These are phyloP conservation scores for Zymoseptoria ardabiliae DNA, from an alignment of 2,329 filamentous ascomycete genomes.

Conservation along the genomic window DNA sequence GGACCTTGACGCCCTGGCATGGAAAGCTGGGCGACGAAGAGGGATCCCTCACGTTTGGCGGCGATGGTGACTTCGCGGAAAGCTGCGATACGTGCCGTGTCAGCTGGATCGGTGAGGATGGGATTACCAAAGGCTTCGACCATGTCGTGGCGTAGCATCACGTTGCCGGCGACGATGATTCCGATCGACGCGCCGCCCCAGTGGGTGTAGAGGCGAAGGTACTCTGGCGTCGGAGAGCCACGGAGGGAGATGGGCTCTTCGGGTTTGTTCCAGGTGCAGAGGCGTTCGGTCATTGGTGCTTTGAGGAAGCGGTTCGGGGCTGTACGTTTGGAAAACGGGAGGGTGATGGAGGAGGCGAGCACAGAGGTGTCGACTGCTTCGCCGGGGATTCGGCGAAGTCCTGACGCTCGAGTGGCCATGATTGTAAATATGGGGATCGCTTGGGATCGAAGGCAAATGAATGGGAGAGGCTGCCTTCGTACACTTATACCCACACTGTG, in stretches of 20 bases:
- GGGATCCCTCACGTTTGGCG: constrained; percentile 21
- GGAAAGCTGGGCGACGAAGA: constrained; percentile 26
- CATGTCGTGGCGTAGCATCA: constrained; percentile 26
- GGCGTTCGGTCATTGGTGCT: constrained; percentile 27
- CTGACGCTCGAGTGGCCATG: background rate
- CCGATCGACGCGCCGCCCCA: constrained; percentile 28
- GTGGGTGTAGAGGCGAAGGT: constrained; percentile 21
- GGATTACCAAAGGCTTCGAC: constrained; percentile 28
- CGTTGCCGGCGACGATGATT: constrained; percentile 25
- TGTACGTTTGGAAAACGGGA: constrained; percentile 23
- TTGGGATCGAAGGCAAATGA: no score
- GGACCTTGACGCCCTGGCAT: constrained; percentile 27
- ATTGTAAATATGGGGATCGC: background rate
- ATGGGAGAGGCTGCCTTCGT: background rate
- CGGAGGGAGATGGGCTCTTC: constrained; percentile 19
- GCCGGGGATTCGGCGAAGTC: no score
- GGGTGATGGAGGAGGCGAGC: constrained; percentile 21
- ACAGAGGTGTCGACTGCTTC: constrained; percentile 13
- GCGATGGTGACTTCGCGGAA: constrained; percentile 18
- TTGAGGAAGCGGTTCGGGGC: constrained; percentile 28
- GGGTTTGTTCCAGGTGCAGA: constrained; percentile 23
- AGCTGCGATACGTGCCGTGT: constrained; percentile 15
- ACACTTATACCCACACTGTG: background rate
- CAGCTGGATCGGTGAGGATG: constrained; percentile 24
- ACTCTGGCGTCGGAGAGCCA: constrained; percentile 21